These are phyloP conservation scores for Penicillium griseofulvum DNA, from an alignment of 2,329 filamentous ascomycete species.

Conservation along the genomic window DNA sequence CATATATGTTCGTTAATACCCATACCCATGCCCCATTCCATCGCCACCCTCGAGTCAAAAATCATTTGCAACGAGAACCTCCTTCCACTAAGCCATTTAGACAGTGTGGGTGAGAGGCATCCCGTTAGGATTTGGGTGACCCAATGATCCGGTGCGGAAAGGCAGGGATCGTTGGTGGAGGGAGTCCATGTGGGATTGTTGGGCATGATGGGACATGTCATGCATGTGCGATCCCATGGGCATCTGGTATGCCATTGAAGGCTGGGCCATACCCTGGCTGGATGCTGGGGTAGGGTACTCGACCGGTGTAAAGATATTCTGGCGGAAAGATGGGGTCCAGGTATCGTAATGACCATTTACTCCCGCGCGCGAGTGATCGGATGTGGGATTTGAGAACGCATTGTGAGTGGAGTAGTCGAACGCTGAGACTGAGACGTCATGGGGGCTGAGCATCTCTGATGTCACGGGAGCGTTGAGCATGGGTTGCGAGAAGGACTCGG, in stretches of 20 bases:
- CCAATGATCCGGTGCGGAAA: conserved; percentile 34
- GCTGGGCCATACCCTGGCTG: conserved; percentile 25
- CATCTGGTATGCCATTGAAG: conserved; percentile 31
- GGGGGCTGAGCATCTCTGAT: conserved; percentile 30
- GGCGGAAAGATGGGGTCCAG: conserved; percentile 36
- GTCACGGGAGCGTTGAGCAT: conserved; percentile 29
- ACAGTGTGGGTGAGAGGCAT: conserved; percentile 19
- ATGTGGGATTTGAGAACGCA: conserved; percentile 23
- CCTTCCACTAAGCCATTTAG: conserved; percentile 14
- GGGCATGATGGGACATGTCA: conserved; percentile 23
- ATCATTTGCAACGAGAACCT: not conserved
- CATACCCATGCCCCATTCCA: not conserved
- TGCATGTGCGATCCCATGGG: conserved; percentile 27
- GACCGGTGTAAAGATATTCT: conserved; percentile 33
- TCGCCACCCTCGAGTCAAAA: conserved; percentile 3
- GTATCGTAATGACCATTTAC: conserved; percentile 24
- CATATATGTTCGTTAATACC: conserved; percentile 27
- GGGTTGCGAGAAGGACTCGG: conserved; percentile 29
- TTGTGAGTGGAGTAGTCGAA: conserved; percentile 33
- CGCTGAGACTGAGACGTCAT: conserved; percentile 27
- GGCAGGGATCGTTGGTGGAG: conserved; percentile 20
- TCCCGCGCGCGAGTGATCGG: conserved; percentile 22
- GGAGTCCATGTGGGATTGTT: conserved; percentile 11
- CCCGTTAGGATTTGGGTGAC: conserved; percentile 31
- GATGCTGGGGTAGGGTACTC: conserved; percentile 26